Evolutionary conservation across 2,329 filamentous ascomycete genomes (phyloP).

Genomic region (Aspergillus texensis): DNA sequence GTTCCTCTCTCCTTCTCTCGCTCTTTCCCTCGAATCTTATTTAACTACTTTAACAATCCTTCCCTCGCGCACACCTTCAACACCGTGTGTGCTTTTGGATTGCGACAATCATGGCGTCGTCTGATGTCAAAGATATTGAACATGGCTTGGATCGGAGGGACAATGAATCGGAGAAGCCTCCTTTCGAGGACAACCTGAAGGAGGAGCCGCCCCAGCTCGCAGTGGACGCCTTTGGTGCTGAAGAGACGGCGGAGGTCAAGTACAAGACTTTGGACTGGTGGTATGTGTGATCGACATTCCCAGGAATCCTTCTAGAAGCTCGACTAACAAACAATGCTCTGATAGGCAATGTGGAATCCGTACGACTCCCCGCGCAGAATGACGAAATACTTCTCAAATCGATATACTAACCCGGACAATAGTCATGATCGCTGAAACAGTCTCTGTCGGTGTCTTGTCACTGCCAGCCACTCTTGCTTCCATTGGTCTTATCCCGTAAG

Average conservation of each 20-base stretch:
- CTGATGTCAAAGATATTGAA: slow-evolving; percentile 4
- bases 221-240: slow-evolving; percentile 36
- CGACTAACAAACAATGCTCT: slow-evolving; percentile 35
- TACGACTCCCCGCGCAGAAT: slow-evolving; percentile 19
- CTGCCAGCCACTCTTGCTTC: slow-evolving; percentile 54
- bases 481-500: slow-evolving; percentile 55
- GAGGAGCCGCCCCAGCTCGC: slow-evolving; percentile 9
- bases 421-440: slow-evolving; percentile 60
- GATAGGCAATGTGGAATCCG: slow-evolving; percentile 42
- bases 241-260: slow-evolving; percentile 43
- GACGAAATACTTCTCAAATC: no score
- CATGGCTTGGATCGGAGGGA: not conserved
- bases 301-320: not conserved
- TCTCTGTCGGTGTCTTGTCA: slow-evolving; percentile 58
- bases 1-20: not conserved
- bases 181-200: slow-evolving; percentile 17
- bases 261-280: slow-evolving; percentile 52
- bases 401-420: not conserved
- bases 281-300: slow-evolving; percentile 13
- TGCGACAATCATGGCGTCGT: not conserved
- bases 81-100: not conserved
- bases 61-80: not conserved
- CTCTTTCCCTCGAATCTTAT: not conserved
- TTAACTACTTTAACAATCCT: not conserved
- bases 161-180: not conserved